Evolutionary conservation across 2,329 filamentous ascomycete genomes (phyloP), one percentile per base, ranked within the genome.

Genomic region (Fusarium protoensiforme): DNA sequence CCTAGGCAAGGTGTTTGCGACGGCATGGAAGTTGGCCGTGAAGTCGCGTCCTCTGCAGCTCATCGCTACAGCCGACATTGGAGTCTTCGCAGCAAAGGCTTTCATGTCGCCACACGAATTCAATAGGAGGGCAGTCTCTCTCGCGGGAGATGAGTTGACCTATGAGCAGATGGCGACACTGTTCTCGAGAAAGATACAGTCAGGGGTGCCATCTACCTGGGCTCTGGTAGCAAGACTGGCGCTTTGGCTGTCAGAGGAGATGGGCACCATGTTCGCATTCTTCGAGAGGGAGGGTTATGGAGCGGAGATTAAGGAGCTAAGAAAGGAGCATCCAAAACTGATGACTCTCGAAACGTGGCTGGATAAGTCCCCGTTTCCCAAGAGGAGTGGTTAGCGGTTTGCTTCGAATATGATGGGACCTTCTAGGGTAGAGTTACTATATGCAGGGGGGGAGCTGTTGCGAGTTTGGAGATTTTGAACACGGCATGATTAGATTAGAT

Each of bases 1-100:
- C 65, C 2, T 76, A 5, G 78, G 77, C 16, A 80, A 78, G 41
- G 64, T 82, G 4, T 81, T 84, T n/a, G 46, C 74, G 5, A 80
- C 80, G 1, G 73, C 75, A 46, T 83, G 80, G 80, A 73, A 72
- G 56, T 65, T 80, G 36, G 72, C 71, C 29, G 62, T 84, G 18
- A 71, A 74, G 57, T 69, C 77, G 13, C 81, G 81, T 14, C 67
- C 70, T 2, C 24, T 77, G 16, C 75, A 77, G n/a, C 31, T 71
- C 14, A 10, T 46, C 10, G 41, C 41, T 16, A 46, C 41, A 9
- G 14, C 41, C 14, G 41, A 46, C 5, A 46, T 46, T 24, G 41
- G 41, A 5, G 41, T 22, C 22, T 46, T 46, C 9, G 41, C 41
- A 4, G 41, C 41, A 24, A 46, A 46, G 41, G 41, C 41, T 46